These are phyloP conservation scores for Wallacemonas rigidus DNA, from an alignment of 208 protist genomes.

Conservation along the genomic window DNA sequence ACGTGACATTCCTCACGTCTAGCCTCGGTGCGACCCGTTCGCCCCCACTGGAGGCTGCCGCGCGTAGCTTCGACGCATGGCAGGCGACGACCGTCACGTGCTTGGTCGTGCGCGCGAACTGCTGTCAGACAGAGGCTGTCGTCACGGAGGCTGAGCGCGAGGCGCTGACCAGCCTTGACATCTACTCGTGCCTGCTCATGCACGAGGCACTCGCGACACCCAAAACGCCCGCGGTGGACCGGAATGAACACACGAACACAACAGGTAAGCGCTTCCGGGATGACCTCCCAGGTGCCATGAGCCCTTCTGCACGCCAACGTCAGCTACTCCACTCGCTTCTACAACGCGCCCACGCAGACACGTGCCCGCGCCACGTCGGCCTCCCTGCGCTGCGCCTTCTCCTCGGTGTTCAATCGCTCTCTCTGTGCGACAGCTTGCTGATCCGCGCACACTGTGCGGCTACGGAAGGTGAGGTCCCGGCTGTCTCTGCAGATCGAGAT, in stretches of 20 bases:
- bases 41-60: no score
- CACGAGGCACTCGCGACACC: background rate
- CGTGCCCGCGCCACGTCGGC: constrained; percentile 26
- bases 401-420: constrained; percentile 28
- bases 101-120: constrained; percentile 23
- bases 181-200: background rate
- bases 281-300: background rate
- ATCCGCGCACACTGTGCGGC: constrained; percentile 55
- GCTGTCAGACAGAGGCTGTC: no score
- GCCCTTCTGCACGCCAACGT: constrained; percentile 5
- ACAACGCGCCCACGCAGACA: constrained; percentile 16
- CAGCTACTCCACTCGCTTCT: constrained; percentile 16
- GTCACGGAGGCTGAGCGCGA: constrained; percentile 21
- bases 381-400: constrained; percentile 22
- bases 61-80: no score
- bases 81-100: background rate
- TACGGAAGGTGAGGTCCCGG: constrained; percentile 6
- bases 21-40: no score
- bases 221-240: no score
- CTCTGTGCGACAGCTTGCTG: constrained; percentile 28
- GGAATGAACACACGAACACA: no score
- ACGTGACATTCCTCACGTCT: no score
- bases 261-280: background rate
- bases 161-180: constrained; percentile 14
- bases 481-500: background rate